Conservation (phyloP, 2,329 filamentous ascomycete genomes). For the Aspergillus bombycis region DNA sequence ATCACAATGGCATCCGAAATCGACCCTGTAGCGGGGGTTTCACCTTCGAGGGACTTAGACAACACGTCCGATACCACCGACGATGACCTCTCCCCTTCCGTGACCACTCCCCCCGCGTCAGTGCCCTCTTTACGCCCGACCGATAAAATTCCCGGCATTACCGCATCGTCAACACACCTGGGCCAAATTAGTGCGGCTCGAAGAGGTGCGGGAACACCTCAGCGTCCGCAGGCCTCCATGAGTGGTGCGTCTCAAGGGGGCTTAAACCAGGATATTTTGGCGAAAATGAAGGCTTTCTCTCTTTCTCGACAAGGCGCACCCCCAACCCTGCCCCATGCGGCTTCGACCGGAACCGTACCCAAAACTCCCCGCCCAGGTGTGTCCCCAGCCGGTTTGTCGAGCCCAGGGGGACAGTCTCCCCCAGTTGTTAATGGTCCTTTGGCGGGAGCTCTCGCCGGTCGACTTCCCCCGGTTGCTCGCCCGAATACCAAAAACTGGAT, state of each 20-base stretch:
- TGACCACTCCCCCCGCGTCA: slow-evolving; percentile 40
- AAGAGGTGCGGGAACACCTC: slow-evolving; percentile 40
- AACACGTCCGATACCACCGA: slow-evolving; percentile 24
- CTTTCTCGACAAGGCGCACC: slow-evolving; percentile 65
- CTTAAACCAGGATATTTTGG: slow-evolving; percentile 66
- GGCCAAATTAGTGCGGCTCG: slow-evolving; percentile 73
- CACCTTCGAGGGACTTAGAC: slow-evolving; percentile 25
- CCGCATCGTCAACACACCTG: slow-evolving; percentile 78
- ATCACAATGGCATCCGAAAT: slow-evolving; percentile 25
- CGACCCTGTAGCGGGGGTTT: slow-evolving; percentile 25
- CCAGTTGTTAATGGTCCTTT: slow-evolving; percentile 29
- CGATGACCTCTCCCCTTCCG: slow-evolving; percentile 23
- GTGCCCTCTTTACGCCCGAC: slow-evolving; percentile 32
- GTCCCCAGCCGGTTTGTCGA: slow-evolving; percentile 1
- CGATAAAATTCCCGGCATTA: slow-evolving; percentile 58
- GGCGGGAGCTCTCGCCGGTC: slow-evolving; percentile 35
- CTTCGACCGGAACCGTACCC: slow-evolving; percentile 41
- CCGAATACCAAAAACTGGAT: slow-evolving; percentile 39
- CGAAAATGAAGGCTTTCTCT: slow-evolving; percentile 71
- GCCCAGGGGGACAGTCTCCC: slow-evolving; percentile 18
- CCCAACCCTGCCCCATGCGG: slow-evolving; percentile 33
- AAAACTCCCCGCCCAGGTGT: slow-evolving; percentile 11
- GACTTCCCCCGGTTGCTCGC: slow-evolving; percentile 29
- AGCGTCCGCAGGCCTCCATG: slow-evolving; percentile 37
- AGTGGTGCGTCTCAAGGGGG: slow-evolving; percentile 50